Conservation (phyloP, 805 yeast species). For the Ogataea allantospora region DNA sequence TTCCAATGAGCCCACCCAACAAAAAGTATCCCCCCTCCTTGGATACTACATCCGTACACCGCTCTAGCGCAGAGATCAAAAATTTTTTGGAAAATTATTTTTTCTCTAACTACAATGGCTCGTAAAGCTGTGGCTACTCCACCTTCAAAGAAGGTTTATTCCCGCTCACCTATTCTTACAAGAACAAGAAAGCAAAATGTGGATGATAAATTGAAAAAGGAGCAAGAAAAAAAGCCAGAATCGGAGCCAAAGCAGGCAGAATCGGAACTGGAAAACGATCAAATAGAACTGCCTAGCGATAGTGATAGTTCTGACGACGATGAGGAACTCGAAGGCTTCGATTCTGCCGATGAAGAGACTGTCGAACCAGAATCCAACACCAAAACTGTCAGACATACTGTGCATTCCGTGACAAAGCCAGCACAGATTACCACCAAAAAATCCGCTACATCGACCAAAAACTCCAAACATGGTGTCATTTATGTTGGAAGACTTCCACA, state of each 20-base stretch:
- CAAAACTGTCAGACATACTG: slow-evolving; percentile 17
- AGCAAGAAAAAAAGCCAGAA: not conserved
- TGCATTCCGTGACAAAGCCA: slow-evolving; percentile 28
- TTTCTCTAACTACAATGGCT: slow-evolving; percentile 5
- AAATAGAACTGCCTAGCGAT: slow-evolving; percentile 20
- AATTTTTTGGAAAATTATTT: slow-evolving; percentile 4
- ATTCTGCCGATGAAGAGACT: slow-evolving; percentile 12
- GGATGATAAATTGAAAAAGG: slow-evolving; percentile 11
- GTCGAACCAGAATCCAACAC: slow-evolving; percentile 1
- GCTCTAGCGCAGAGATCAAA: slow-evolving; percentile 4
- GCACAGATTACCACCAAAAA: slow-evolving; percentile 5
- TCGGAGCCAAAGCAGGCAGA: slow-evolving; percentile 10
- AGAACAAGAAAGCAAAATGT: slow-evolving; percentile 20
- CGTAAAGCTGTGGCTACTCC: slow-evolving; percentile 14
- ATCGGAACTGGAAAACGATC: slow-evolving; percentile 15
- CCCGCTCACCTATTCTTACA: slow-evolving; percentile 26
- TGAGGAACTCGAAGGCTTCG: slow-evolving; percentile 22
- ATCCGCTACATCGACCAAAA: slow-evolving; percentile 9
- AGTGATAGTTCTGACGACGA: slow-evolving; percentile 14
- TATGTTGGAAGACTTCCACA: slow-evolving; percentile 92
- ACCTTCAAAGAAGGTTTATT: slow-evolving; percentile 16
- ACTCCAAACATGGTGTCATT: slow-evolving; percentile 59
- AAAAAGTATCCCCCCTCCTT: slow-evolving; percentile 2
- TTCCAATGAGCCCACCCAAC: too few relatives aligned
- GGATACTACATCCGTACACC: slow-evolving; percentile 8